Conservation (phyloP, 2,329 filamentous ascomycete genomes). For the Domatiomyces catenatus region DNA sequence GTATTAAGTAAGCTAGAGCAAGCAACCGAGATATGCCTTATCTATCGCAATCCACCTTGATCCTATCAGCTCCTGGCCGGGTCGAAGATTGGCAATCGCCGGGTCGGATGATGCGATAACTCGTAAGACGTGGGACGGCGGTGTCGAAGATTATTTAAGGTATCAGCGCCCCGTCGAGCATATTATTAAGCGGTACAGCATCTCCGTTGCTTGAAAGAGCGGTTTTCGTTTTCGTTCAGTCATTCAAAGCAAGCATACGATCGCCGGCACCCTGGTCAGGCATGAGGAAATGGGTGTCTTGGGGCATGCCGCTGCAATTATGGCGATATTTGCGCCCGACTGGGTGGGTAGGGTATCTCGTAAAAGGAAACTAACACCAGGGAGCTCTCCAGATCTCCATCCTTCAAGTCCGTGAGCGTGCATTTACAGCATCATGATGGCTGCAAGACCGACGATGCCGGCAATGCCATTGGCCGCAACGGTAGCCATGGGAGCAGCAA, state of each 20-base stretch:
- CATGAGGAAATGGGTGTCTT: not conserved
- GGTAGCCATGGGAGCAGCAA: conserved; percentile 15
- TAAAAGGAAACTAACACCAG: not conserved
- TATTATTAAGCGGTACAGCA: not conserved
- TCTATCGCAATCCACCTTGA: not conserved
- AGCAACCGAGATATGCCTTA: not conserved
- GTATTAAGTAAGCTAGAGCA: not conserved
- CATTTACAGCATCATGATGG: conserved; percentile 27
- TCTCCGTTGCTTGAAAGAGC: not conserved
- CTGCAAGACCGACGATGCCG: conserved; percentile 29
- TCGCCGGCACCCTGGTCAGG: not conserved
- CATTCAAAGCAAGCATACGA: not conserved
- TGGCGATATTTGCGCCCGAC: not conserved
- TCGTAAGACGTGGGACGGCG: not conserved
- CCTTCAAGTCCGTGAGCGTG: conserved; percentile 1
- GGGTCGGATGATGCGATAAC: not conserved
- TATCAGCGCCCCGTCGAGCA: not conserved
- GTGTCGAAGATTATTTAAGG: not conserved
- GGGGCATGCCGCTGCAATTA: not conserved
- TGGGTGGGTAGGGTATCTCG: not conserved
- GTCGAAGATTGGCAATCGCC: not conserved
- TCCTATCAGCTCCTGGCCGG: not conserved
- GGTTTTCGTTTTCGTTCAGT: not conserved
- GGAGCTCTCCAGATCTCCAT: not conserved
- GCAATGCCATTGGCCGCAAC: conserved; percentile 16